Conservation (phyloP, 345 rosid genomes). For the Odontarrhena argentea region DNA sequence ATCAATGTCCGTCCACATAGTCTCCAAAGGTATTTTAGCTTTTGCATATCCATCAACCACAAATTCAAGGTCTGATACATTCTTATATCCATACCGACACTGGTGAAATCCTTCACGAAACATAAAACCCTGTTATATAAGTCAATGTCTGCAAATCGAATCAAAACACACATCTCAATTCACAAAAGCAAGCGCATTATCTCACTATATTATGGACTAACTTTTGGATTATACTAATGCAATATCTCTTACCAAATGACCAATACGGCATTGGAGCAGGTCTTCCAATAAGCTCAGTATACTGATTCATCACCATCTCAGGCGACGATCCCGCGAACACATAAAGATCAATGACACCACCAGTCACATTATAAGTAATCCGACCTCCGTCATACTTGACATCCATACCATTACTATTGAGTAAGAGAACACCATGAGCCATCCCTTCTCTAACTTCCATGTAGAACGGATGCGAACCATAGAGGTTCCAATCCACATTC, state of each 20-base stretch:
- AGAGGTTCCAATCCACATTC: slow-evolving; percentile 53
- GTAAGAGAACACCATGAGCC: slow-evolving; percentile 62
- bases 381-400: slow-evolving; percentile 53
- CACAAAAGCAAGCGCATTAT: background rate
- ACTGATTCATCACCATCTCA: slow-evolving; percentile 60
- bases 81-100: slow-evolving; percentile 67
- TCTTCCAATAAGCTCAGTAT: slow-evolving; percentile 65
- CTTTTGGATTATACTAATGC: background rate
- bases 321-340: slow-evolving; percentile 63
- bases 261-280: slow-evolving; percentile 85
- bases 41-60: slow-evolving; percentile 71
- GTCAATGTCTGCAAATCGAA: background rate
- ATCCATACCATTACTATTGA: slow-evolving; percentile 81
- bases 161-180: slow-evolving; percentile 8
- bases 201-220: background rate
- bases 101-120: slow-evolving; percentile 65
- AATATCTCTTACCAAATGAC: slow-evolving; percentile 59
- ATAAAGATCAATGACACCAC: slow-evolving; percentile 68
- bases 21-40: slow-evolving; percentile 72
- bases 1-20: slow-evolving; percentile 84
- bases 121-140: background rate
- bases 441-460: slow-evolving; percentile 63
- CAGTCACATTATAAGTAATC: slow-evolving; percentile 64
- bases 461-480: slow-evolving; percentile 82
- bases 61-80: slow-evolving; percentile 55